These are phyloP conservation scores for Ascoidea tarda DNA, from an alignment of 805 yeast species.

Conservation along the genomic window DNA sequence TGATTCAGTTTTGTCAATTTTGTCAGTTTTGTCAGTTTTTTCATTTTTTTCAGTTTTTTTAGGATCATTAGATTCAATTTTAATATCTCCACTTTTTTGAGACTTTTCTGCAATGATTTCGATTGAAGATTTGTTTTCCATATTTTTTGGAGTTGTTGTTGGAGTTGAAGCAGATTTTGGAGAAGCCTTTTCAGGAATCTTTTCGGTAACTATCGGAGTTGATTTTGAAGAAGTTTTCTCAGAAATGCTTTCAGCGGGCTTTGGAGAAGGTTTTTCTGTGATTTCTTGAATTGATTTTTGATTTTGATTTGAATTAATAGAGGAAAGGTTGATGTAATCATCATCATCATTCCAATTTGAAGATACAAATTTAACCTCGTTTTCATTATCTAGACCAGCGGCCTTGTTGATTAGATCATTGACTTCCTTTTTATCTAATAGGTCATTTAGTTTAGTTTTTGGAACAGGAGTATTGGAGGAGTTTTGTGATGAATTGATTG, in stretches of 20 bases:
- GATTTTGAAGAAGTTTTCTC: background rate
- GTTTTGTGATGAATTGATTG: background rate
- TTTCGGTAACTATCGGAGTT: background rate
- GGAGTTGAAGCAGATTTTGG: slow-evolving; percentile 7
- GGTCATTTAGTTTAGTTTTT: slow-evolving; percentile 31
- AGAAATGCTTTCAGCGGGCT: slow-evolving; percentile 2
- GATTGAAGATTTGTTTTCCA: slow-evolving; percentile 12
- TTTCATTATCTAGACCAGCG: slow-evolving; percentile 24
- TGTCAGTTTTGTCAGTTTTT: background rate
- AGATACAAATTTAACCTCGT: slow-evolving; percentile 13
- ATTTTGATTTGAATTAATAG: slow-evolving; percentile 2
- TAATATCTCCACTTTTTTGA: slow-evolving; percentile 8
- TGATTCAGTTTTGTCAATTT: slow-evolving; percentile 1
- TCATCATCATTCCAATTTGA: slow-evolving; percentile 24
- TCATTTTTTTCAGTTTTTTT: slow-evolving; percentile 8
- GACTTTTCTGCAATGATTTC: slow-evolving; percentile 8
- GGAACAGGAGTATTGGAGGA: slow-evolving; percentile 8
- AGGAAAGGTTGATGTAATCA: slow-evolving; percentile 10
- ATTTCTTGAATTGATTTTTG: slow-evolving; percentile 7
- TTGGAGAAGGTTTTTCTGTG: background rate
- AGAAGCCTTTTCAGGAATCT: background rate
- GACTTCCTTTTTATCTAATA: slow-evolving; percentile 33
- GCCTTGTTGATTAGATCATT: slow-evolving; percentile 33
- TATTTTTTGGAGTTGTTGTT: slow-evolving; percentile 12
- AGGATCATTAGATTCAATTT: slow-evolving; percentile 6